phyloP scores from a whole-genome alignment of 83 land plant genomes.

The Thuja plicata region DNA sequence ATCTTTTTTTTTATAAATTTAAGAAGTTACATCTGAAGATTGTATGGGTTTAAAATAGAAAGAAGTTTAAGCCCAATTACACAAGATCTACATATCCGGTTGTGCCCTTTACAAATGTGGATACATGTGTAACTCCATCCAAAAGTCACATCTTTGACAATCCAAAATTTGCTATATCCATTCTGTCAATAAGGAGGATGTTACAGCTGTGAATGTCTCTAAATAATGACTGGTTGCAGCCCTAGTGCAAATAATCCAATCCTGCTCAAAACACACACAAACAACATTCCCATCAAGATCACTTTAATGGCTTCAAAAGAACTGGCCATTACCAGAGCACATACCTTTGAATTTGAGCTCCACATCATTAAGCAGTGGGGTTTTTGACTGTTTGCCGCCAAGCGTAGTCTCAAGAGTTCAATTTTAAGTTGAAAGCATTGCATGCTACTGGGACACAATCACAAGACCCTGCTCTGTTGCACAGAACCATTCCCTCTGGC shows the following conservation, averaged over 20 bases:
- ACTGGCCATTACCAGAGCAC: neutral
- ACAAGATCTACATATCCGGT: conserved; percentile 18
- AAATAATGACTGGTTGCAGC: conserved; percentile 37
- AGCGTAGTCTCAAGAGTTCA: too few relatives aligned
- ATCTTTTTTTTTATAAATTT: too few relatives aligned
- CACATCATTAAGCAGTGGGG: too few relatives aligned
- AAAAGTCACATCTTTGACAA: conserved; percentile 12
- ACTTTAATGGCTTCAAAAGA: neutral
- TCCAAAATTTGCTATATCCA: conserved; percentile 22
- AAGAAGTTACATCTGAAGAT: neutral
- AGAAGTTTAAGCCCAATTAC: neutral
- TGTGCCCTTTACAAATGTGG: conserved; percentile 18
- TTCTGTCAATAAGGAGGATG: conserved; percentile 13
- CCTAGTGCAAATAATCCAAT: conserved; percentile 46
- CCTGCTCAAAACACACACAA: conserved; percentile 19
- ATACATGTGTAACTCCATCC: conserved; percentile 14
- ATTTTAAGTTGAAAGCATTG: too few relatives aligned
- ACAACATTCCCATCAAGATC: neutral
- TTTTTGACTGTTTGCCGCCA: too few relatives aligned
- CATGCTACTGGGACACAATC: too few relatives aligned
- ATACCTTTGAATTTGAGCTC: conserved; percentile 28
- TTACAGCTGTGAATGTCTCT: conserved; percentile 19
- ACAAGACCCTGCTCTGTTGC: too few relatives aligned
- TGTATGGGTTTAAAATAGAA: neutral
- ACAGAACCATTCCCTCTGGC: too few relatives aligned